Conservation (phyloP, 441 rosid genomes). For the Pelargonium fulgidum region DNA sequence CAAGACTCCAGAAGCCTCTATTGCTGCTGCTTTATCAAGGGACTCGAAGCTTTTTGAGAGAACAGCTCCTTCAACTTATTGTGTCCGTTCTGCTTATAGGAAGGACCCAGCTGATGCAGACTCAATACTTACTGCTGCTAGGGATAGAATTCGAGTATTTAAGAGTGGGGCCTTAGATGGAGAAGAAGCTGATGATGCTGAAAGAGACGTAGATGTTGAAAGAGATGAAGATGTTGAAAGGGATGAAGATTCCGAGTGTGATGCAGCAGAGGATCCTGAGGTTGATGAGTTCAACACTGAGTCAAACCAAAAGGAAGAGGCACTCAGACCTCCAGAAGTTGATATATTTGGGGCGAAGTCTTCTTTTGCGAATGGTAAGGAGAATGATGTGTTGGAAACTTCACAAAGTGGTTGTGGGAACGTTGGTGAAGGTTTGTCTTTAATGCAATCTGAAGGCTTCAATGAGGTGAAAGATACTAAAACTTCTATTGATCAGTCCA, state of each 20-base stretch:
- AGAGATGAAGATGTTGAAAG: slow-evolving; percentile 82
- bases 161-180: slow-evolving; percentile 62
- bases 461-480: slow-evolving; percentile 26
- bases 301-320: slow-evolving; percentile 34
- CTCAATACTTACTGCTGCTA: slow-evolving; percentile 62
- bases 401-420: slow-evolving; percentile 31
- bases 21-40: slow-evolving; percentile 86
- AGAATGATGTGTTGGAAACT: slow-evolving; percentile 29
- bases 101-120: slow-evolving; percentile 64
- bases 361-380: slow-evolving; percentile 35
- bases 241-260: slow-evolving; percentile 82
- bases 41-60: slow-evolving; percentile 85
- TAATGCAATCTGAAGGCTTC: slow-evolving; percentile 27
- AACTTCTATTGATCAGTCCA: slow-evolving; percentile 29
- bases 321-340: slow-evolving; percentile 29
- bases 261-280: slow-evolving; percentile 58
- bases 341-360: slow-evolving; percentile 24
- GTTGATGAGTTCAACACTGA: slow-evolving; percentile 67
- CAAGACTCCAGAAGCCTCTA: slow-evolving; percentile 89
- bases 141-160: slow-evolving; percentile 57
- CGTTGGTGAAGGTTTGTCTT: slow-evolving; percentile 28
- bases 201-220: slow-evolving; percentile 68
- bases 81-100: slow-evolving; percentile 72
- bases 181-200: slow-evolving; percentile 81
- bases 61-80: slow-evolving; percentile 85